A percentile compares a stretch with the other conserved stretches of the same genome.
Conservation (phyloP, 2,329 filamentous ascomycete species). For the Uncinocarpus reesii region DNA sequence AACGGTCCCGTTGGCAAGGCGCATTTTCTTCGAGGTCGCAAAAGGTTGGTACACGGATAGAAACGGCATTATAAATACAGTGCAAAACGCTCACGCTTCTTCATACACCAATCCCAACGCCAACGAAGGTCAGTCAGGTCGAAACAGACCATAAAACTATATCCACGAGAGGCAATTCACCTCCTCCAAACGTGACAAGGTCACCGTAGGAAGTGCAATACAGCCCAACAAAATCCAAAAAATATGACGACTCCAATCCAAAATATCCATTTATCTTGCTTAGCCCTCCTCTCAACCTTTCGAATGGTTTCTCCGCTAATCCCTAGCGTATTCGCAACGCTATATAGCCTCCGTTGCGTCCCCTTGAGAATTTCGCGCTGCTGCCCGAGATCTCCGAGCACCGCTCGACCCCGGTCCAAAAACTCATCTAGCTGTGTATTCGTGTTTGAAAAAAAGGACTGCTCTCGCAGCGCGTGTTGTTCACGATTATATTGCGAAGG, state of each 20-base stretch:
- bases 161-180: neutral
- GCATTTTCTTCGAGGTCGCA: too few species aligned
- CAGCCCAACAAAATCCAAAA: slow-evolving; percentile 83
- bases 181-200: neutral
- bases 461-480: slow-evolving; percentile 74
- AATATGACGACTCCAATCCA: slow-evolving; percentile 77
- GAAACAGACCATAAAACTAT: neutral
- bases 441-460: slow-evolving; percentile 73
- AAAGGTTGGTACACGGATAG: too few species aligned
- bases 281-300: slow-evolving; percentile 85
- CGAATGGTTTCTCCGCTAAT: slow-evolving; percentile 92
- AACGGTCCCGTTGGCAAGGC: too few species aligned
- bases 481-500: slow-evolving; percentile 58
- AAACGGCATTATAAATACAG: neutral
- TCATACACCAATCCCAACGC: neutral
- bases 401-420: slow-evolving; percentile 78
- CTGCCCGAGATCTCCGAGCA: slow-evolving; percentile 75
- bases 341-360: slow-evolving; percentile 83
- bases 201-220: slow-evolving; percentile 72
- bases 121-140: neutral
- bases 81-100: neutral
- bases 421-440: slow-evolving; percentile 87
- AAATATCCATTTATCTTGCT: slow-evolving; percentile 98
- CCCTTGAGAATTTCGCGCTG: slow-evolving; percentile 93
- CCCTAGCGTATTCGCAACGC: slow-evolving; percentile 84